phyloP scores from a whole-genome alignment of 2,329 filamentous ascomycete genomes.

The Exophiala xenobiotica region DNA sequence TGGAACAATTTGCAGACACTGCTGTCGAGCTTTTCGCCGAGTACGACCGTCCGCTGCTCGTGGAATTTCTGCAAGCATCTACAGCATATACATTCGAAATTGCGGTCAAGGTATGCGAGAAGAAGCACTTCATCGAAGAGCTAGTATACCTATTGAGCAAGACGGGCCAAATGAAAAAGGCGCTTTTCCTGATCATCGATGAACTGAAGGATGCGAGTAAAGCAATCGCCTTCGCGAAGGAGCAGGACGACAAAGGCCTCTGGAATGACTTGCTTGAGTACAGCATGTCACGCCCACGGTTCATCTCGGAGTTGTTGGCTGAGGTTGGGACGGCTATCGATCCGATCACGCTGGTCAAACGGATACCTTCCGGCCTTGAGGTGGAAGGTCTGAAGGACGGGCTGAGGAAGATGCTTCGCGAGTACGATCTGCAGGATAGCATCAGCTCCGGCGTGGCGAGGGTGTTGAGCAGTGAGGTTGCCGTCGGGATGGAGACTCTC shows the following conservation, averaged over 20 bases:
- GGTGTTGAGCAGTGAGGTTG: slow-evolving; percentile 84
- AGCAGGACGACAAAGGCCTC: slow-evolving; percentile 84
- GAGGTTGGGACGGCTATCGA: slow-evolving; percentile 93
- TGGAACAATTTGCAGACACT: slow-evolving; percentile 84
- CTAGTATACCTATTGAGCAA: slow-evolving; percentile 95
- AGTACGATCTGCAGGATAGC: slow-evolving; percentile 92
- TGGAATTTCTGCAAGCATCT: slow-evolving; percentile 82
- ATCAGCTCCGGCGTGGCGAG: slow-evolving; percentile 87
- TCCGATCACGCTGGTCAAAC: slow-evolving; percentile 81
- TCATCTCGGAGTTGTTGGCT: slow-evolving; percentile 87
- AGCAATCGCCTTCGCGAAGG: slow-evolving; percentile 91
- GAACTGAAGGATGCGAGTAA: slow-evolving; percentile 87
- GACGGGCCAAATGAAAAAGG: slow-evolving; percentile 88
- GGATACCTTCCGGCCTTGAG: slow-evolving; percentile 89
- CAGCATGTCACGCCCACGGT: slow-evolving; percentile 94
- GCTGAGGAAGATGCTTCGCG: slow-evolving; percentile 84
- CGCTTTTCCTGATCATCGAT: slow-evolving; percentile 89
- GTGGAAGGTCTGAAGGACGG: slow-evolving; percentile 88
- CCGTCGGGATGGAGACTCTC: slow-evolving; percentile 75
- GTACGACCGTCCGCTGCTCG: slow-evolving; percentile 75
- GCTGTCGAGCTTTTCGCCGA: slow-evolving; percentile 82
- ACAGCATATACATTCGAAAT: slow-evolving; percentile 85
- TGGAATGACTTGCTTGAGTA: slow-evolving; percentile 96
- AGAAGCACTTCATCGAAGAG: slow-evolving; percentile 78
- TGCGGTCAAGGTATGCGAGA: slow-evolving; percentile 72